Evolutionary conservation across 2,329 filamentous ascomycete genomes (phyloP).

Genomic region (Fusarium circinatum): DNA sequence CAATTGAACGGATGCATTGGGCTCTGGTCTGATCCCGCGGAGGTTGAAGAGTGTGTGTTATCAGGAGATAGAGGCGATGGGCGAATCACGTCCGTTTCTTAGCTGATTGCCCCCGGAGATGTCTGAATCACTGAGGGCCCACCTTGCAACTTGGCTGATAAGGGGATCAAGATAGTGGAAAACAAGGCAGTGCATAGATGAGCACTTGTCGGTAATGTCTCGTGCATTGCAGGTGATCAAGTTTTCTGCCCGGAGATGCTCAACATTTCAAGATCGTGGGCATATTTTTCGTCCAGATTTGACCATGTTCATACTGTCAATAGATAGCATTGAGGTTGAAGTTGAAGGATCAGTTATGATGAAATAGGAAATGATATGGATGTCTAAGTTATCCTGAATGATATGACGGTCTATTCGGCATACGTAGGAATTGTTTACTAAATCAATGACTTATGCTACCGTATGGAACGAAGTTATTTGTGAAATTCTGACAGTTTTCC

Average conservation of each 20-base stretch:
- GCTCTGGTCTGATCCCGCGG: slow-evolving; percentile 38
- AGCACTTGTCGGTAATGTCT: slow-evolving; percentile 6
- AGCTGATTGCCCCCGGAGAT: slow-evolving; percentile 41
- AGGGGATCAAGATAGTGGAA: slow-evolving; percentile 22
- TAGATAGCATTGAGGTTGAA: neutral
- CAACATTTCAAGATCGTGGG: neutral
- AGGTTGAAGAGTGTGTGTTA: slow-evolving; percentile 34
- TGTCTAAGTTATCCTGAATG: neutral
- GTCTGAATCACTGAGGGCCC: slow-evolving; percentile 35
- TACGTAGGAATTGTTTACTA: neutral
- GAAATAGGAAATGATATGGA: neutral
- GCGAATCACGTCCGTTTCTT: slow-evolving; percentile 43
- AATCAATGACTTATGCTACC: neutral
- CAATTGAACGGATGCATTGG: slow-evolving; percentile 31
- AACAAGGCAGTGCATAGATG: neutral
- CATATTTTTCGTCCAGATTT: slow-evolving; percentile 1
- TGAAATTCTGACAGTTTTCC: neutral
- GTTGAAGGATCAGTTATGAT: neutral
- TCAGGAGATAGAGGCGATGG: slow-evolving; percentile 27
- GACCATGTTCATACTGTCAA: slow-evolving; percentile 15
- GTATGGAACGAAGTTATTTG: neutral
- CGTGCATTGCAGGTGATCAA: slow-evolving; percentile 5
- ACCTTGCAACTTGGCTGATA: slow-evolving; percentile 29
- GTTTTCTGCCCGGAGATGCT: slow-evolving; percentile 10
- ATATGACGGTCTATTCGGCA: neutral